A percentile compares a stretch with the other conserved stretches of the same genome.
phyloP scores from a whole-genome alignment of 2,329 filamentous ascomycete species.

The Pleomassaria siparia region DNA sequence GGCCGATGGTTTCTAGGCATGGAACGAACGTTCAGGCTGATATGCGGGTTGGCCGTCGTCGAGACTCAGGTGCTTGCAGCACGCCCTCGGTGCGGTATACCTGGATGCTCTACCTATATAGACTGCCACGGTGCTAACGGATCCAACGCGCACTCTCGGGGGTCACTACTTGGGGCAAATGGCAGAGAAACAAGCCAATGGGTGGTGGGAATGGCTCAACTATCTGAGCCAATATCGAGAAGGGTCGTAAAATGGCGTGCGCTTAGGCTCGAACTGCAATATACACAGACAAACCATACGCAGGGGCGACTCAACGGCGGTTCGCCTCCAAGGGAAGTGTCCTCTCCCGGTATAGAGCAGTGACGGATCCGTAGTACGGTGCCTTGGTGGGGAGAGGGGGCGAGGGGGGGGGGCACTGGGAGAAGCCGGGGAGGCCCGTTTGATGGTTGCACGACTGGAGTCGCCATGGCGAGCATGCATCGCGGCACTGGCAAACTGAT shows the following conservation, averaged over 20 bases:
- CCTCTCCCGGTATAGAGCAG: constrained; percentile 22
- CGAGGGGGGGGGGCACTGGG: constrained; percentile 2
- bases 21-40: constrained; percentile 35
- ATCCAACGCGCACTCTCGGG: constrained; percentile 7
- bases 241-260: constrained; percentile 15
- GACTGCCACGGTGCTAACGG: constrained; percentile 1
- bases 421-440: constrained; percentile 11
- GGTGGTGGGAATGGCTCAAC: constrained; percentile 20
- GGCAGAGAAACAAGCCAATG: background rate
- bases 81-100: constrained; percentile 16
- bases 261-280: constrained; percentile 16
- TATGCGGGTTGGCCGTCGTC: constrained; percentile 29
- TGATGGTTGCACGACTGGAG: background rate
- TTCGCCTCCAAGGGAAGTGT: constrained; percentile 18
- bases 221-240: constrained; percentile 18
- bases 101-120: constrained; percentile 2
- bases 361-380: constrained; percentile 27
- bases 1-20: constrained; percentile 25
- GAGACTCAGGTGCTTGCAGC: constrained; percentile 14
- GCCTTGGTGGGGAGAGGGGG: constrained; percentile 7
- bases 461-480: constrained; percentile 25
- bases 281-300: constrained; percentile 20
- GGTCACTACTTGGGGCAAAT: background rate
- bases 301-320: constrained; percentile 18
- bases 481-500: constrained; percentile 29